Evolutionary conservation across 2,329 filamentous ascomycete species (phyloP).

Genomic region (Sarocladium oryzae): DNA sequence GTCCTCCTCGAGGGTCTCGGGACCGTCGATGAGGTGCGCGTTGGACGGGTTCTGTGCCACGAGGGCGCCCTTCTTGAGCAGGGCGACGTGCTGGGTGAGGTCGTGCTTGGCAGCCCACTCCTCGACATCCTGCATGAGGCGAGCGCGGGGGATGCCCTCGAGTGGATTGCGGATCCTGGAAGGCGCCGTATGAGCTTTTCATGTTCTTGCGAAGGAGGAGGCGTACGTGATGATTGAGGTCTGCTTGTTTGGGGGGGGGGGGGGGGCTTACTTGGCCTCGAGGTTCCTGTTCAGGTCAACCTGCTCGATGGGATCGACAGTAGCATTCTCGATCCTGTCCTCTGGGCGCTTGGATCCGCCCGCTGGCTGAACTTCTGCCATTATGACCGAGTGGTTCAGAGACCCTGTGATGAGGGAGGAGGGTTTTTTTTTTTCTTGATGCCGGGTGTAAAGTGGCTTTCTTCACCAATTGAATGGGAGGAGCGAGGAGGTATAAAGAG

Average conservation of each 20-base stretch:
- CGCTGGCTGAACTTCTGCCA: conserved; percentile 6
- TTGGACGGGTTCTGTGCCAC: conserved; percentile 52
- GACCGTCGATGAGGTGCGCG: conserved; percentile 47
- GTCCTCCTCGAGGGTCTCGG: conserved; percentile 47
- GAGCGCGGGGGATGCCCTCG: conserved; percentile 40
- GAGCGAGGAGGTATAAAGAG: background rate
- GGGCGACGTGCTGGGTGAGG: conserved; percentile 44
- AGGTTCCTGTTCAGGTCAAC: conserved; percentile 32
- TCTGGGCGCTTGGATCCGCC: conserved; percentile 8
- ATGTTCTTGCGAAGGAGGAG: background rate
- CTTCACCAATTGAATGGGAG: conserved; percentile 2
- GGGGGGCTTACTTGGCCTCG: conserved; percentile 28
- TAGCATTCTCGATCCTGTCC: conserved; percentile 22
- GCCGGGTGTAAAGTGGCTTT: background rate
- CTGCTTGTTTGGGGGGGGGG: background rate
- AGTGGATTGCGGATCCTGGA: conserved; percentile 40
- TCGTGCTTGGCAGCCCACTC: conserved; percentile 51
- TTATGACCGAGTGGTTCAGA: too few relatives aligned
- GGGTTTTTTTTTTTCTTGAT: too few relatives aligned
- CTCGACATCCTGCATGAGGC: conserved; percentile 53
- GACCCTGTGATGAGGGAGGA: too few relatives aligned
- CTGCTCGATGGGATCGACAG: conserved; percentile 22
- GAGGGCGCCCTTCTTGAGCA: conserved; percentile 51
- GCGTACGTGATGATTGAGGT: background rate
- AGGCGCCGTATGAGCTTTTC: background rate